These are phyloP conservation scores for Trametes cingulata DNA, from an alignment of 768 basidiomycete species.

Conservation along the genomic window DNA sequence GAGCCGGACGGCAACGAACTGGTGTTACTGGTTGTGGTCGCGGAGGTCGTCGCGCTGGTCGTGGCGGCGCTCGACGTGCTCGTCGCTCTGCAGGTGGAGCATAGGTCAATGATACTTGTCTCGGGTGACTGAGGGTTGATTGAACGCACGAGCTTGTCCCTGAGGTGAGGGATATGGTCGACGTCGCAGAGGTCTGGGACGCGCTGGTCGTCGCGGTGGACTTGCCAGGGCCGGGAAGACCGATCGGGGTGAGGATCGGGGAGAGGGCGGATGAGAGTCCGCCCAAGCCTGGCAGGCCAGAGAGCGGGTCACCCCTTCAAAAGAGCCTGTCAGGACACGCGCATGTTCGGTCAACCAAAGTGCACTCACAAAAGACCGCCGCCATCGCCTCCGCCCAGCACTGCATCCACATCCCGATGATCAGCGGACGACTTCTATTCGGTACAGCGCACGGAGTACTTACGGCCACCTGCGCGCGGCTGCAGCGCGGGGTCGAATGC, in stretches of 20 bases:
- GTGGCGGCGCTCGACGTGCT: background rate
- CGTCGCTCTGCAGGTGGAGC: background rate
- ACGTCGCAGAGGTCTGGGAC: background rate
- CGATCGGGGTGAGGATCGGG: background rate
- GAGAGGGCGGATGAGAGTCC: background rate
- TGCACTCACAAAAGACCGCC: background rate
- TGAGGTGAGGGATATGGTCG: slow-evolving; percentile 4
- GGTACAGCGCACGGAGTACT: background rate
- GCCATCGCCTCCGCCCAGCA: background rate
- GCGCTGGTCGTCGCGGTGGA: background rate
- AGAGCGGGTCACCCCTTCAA: background rate
- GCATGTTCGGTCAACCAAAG: background rate
- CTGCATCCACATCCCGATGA: background rate
- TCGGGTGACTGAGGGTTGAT: background rate
- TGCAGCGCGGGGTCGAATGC: background rate
- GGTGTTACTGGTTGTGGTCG: background rate
- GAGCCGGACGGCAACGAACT: slow-evolving; percentile 7
- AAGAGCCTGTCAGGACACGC: background rate
- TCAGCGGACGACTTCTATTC: background rate
- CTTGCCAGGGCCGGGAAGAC: background rate
- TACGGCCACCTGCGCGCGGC: slow-evolving; percentile 11
- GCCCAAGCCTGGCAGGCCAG: background rate
- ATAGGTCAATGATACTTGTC: too few relatives aligned
- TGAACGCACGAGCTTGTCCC: background rate
- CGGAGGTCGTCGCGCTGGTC: background rate